These are phyloP conservation scores for Mycena olivaceomarginata DNA, from an alignment of 768 basidiomycete genomes.

Conservation along the genomic window DNA sequence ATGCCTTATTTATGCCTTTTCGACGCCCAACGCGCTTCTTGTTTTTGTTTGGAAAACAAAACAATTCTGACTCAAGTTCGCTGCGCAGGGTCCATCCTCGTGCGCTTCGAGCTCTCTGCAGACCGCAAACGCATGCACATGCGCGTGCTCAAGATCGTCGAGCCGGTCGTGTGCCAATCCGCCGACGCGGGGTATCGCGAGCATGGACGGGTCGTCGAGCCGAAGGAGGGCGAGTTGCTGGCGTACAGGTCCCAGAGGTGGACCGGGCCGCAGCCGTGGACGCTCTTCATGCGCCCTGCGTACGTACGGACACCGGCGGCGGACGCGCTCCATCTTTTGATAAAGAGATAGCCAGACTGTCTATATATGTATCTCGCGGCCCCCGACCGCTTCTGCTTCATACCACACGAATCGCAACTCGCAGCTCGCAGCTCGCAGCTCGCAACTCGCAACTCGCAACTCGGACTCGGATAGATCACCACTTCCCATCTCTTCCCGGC, in stretches of 20 bases:
- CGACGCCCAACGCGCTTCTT: neutral
- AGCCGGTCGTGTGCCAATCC: neutral
- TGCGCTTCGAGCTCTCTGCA: constrained; percentile 27
- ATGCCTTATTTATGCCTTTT: neutral
- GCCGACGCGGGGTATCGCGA: neutral
- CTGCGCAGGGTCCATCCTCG: constrained; percentile 29
- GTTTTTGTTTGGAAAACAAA: no score
- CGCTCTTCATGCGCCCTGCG: neutral
- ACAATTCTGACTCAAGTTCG: no score
- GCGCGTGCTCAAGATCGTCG: constrained; percentile 22
- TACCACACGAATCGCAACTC: no score
- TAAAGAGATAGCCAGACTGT: neutral
- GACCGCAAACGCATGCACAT: neutral
- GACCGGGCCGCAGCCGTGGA: neutral
- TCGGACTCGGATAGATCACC: no score
- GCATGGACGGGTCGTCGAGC: neutral
- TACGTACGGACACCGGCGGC: no score
- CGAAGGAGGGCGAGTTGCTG: constrained; percentile 20
- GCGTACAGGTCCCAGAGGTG: neutral
- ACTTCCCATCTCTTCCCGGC: neutral
- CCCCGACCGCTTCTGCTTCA: no score
- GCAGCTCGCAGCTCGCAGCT: no score
- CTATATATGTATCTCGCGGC: neutral
- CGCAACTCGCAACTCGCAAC: no score
- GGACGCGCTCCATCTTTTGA: neutral